Evolutionary conservation across 192 early-diverging fungal genomes (phyloP), one percentile per base, ranked within the genome.

Genomic region (Backusella morwellensis): DNA sequence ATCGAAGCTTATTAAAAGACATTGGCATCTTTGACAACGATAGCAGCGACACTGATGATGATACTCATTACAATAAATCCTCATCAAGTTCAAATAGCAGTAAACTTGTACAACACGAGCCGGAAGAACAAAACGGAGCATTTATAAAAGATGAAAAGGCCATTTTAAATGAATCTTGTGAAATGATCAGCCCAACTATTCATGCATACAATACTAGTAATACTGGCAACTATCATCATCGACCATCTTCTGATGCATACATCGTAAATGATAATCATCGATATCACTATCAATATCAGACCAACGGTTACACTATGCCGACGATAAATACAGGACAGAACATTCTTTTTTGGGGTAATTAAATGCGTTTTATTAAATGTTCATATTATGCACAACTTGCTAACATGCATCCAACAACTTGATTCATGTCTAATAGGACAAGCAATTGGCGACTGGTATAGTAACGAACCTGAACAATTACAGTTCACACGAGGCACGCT

Each of bases 391-490:
- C 47, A 50, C 47, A 50, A 1, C 4, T 50, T 17, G 17, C 19
- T 50, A 50, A 63, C 56, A 29, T 63, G 26, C 23, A 59, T 3
- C 2, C 11, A 26, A 59, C 8, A 26, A 52, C 50, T 52, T 52
- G 47, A 67, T 50, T 66, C 76, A n/a, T 50, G 36, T 14, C 21
- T 38, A 32, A 32, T 78, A 86, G 87, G 80, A 12, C 81, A 80
- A 14, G 77, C 78, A 2, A 70, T 86, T 26, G 82, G 84, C 70
- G 87, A 88, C 68, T 86, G 85, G 35, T 75, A 79, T 32, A 77
- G 80, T 29, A 82, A 77, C 6, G 79, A 79, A 42, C 79, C 84
- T 8, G 84, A 84, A 21, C 84, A 87, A 52, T 73, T 87, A 26
- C 82, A 79, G 74, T 83, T 85, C 29, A 75, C 77, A 38, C 68